Evolutionary conservation across 768 basidiomycete genomes (phyloP).

Genomic region (Ephemerocybe angulata): DNA sequence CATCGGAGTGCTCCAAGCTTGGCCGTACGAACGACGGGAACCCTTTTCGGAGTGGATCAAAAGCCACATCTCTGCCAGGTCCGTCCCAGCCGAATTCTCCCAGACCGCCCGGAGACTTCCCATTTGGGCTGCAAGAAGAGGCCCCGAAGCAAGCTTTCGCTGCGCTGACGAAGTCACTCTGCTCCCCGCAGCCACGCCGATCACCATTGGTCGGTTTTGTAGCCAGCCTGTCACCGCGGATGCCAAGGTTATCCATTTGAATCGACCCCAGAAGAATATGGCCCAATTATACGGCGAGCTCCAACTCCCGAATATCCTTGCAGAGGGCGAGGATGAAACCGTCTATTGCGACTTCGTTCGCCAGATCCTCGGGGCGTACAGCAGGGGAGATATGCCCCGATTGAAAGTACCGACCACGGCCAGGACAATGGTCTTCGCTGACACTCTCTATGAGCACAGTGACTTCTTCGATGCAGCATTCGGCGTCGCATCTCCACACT

Average conservation of each 20-base stretch:
- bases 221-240: background rate
- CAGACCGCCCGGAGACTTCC: background rate
- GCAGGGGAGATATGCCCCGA: background rate
- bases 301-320: constrained; percentile 10
- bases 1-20: background rate
- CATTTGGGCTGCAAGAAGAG: background rate
- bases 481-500: constrained; percentile 23
- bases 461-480: constrained; percentile 37
- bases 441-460: constrained; percentile 33
- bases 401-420: constrained; percentile 33
- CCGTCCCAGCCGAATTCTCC: background rate
- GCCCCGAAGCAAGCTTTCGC: background rate
- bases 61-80: background rate
- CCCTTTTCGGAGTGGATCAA: background rate
- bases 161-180: background rate
- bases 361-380: background rate
- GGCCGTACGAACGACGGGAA: background rate
- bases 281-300: background rate
- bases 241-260: background rate
- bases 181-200: background rate
- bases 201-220: background rate
- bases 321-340: constrained; percentile 12
- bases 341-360: constrained; percentile 3
- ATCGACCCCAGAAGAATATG: background rate
- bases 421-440: constrained; percentile 19